Conservation (phyloP, 2,329 filamentous ascomycete genomes). For the Elsinoe fawcettii region DNA sequence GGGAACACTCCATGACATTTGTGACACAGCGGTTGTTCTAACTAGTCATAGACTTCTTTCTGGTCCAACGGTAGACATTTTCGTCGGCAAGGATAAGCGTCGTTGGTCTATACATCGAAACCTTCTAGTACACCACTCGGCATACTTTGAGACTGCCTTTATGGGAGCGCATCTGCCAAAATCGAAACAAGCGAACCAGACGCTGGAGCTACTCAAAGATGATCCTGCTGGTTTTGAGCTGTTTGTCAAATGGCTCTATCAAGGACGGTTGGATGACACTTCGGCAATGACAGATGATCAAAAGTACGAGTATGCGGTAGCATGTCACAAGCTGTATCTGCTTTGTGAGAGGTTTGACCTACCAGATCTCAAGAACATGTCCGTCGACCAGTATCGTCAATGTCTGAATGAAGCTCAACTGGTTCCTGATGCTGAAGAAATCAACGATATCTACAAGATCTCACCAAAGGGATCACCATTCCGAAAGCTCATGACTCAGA, state of each 20-base stretch:
- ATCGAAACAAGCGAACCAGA: slow-evolving; percentile 32
- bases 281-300: slow-evolving; percentile 39
- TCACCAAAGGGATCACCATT: slow-evolving; percentile 41
- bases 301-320: slow-evolving; percentile 48
- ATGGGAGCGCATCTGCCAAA: slow-evolving; percentile 30
- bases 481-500: slow-evolving; percentile 43
- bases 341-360: slow-evolving; percentile 47
- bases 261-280: slow-evolving; percentile 45
- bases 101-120: slow-evolving; percentile 48
- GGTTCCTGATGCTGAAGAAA: slow-evolving; percentile 48
- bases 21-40: not conserved
- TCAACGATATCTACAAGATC: slow-evolving; percentile 45
- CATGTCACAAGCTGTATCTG: slow-evolving; percentile 46
- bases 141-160: slow-evolving; percentile 35
- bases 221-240: slow-evolving; percentile 47
- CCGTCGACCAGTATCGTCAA: slow-evolving; percentile 48
- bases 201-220: slow-evolving; percentile 42
- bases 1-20: not conserved
- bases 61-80: slow-evolving; percentile 45
- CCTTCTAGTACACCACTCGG: slow-evolving; percentile 47
- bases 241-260: slow-evolving; percentile 50
- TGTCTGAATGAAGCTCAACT: slow-evolving; percentile 43
- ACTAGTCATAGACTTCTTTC: slow-evolving; percentile 43
- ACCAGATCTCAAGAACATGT: slow-evolving; percentile 44
- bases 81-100: slow-evolving; percentile 40